These are phyloP conservation scores for Dillenia suffruticosa DNA, from an alignment of 164 flowering plant species.

Conservation along the genomic window DNA sequence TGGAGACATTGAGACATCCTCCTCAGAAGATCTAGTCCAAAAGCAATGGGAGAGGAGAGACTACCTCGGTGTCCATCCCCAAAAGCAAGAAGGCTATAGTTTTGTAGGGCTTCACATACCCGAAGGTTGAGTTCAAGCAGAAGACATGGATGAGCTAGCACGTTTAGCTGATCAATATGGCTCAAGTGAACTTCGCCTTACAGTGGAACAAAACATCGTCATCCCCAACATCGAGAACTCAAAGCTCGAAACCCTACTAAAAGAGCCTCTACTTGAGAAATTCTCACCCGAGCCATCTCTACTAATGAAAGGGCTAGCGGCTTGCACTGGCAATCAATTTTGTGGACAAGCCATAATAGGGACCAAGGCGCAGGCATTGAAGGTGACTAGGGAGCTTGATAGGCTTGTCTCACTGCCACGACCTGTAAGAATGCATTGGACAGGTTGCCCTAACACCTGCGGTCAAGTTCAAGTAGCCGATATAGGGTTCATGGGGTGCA, in stretches of 20 bases:
- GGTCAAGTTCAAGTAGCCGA: conserved; percentile 97
- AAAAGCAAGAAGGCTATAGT: conserved; percentile 79
- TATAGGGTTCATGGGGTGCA: conserved; percentile 98
- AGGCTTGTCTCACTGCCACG: conserved; percentile 47
- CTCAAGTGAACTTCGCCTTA: conserved; percentile 85
- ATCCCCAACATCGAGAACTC: conserved; percentile 78
- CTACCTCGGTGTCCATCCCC: conserved; percentile 79
- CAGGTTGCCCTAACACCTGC: conserved; percentile 91
- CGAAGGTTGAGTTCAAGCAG: conserved; percentile 83
- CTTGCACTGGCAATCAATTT: conserved; percentile 95
- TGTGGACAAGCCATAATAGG: conserved; percentile 98
- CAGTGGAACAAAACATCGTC: conserved; percentile 93
- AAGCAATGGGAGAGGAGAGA: conserved; percentile 87
- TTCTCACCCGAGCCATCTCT: conserved; percentile 74
- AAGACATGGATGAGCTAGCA: conserved; percentile 91
- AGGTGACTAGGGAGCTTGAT: conserved; percentile 81
- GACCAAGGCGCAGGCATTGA: conserved; percentile 83
- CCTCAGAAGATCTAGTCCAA: conserved; percentile 60
- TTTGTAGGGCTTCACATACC: conserved; percentile 88
- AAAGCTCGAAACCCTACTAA: conserved; percentile 49
- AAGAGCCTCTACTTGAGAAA: conserved; percentile 60
- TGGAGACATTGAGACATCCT: conserved; percentile 77
- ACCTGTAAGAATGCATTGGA: conserved; percentile 97
- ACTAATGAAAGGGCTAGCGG: conserved; percentile 81
- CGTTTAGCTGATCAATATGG: conserved; percentile 79